Evolutionary conservation across 257 asterid species (phyloP), one percentile per base, ranked within the genome.

Genomic region (Echites panduratus): DNA sequence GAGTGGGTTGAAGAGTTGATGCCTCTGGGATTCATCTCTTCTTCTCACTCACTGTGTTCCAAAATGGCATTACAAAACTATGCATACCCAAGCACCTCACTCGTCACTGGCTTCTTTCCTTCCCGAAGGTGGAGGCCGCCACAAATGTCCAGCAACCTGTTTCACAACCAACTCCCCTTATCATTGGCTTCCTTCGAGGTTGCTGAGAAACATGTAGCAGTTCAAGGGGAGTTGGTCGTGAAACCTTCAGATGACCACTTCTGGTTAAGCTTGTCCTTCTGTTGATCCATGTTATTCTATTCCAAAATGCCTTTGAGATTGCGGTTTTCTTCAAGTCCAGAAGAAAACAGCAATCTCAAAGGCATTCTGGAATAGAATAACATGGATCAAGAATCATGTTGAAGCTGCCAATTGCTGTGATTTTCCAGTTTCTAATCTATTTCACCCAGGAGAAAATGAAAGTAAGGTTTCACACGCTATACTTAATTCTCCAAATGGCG

Each of bases 1-100:
- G n/a, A n/a, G n/a, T n/a, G n/a, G n/a, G 81, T 89, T 49, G 96
- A 90, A 89, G 96, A 88, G 82, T 78, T 89, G 86, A 89, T 89
- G 96, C 74, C 88, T 76, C 67, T 89, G 82, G 96, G 96, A 59
- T 89, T 89, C 71, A 77, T 89, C 96, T 49, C 79, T 89, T 66
- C 75, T 89, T 77, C n/a, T n/a, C n/a, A n/a, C 78, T 89, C 76
- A 76, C 83, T 10, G 89, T 84, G 27, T 81, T 71, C 7, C 94
- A 89, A 79, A 47, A 14, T 32, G 77, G 83, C 43, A 79, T 89
- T 47, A 69, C 56, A 12, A 77, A 79, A 61, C 73, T 88, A 53
- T 89, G 94, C 77, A 82, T 89, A 32, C 87, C 84, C 19, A 79
- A 84, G 56, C 70, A 80, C 83, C 75, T 79, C 73, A 66, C 80